phyloP scores from a whole-genome alignment of 768 basidiomycete genomes.

The Suillus subluteus region DNA sequence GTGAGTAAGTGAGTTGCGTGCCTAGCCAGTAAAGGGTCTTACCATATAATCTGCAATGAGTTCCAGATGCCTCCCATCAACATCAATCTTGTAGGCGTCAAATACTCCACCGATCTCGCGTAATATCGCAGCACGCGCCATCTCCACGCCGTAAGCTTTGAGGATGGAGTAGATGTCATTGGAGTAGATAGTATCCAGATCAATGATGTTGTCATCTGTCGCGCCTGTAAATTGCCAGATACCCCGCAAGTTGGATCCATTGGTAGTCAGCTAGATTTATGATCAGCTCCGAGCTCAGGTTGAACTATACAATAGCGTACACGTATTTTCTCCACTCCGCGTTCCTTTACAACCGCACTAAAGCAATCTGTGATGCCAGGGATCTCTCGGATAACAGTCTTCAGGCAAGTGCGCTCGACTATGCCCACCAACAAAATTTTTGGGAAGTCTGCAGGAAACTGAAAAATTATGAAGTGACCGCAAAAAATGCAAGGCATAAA shows the following conservation, averaged over 20 bases:
- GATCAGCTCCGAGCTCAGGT: not conserved
- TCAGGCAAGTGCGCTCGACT: conserved; percentile 83
- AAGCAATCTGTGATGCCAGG: conserved; percentile 89
- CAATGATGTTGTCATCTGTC: conserved; percentile 60
- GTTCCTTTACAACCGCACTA: conserved; percentile 56
- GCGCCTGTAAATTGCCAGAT: conserved; percentile 78
- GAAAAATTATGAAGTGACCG: conserved; percentile 11
- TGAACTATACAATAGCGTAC: conserved; percentile 35
- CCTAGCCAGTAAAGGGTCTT: conserved; percentile 27
- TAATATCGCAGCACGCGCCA: conserved; percentile 89
- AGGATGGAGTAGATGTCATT: conserved; percentile 95
- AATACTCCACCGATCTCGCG: conserved; percentile 92
- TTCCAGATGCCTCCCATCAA: conserved; percentile 91
- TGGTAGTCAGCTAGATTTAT: conserved; percentile 68
- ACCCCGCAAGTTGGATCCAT: conserved; percentile 91
- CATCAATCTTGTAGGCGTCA: conserved; percentile 93
- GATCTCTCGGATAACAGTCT: conserved; percentile 88
- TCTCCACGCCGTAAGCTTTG: conserved; percentile 94
- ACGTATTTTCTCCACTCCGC: conserved; percentile 49
- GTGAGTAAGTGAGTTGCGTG: conserved; percentile 9
- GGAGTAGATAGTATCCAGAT: conserved; percentile 83
- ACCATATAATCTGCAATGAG: conserved; percentile 99
- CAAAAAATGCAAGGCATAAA: not conserved
- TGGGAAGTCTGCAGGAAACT: conserved; percentile 89
- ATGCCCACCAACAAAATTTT: conserved; percentile 94